A percentile compares a stretch with the other conserved stretches of the same genome.
Conservation (phyloP, 2,329 filamentous ascomycete species). For the Fonsecaea erecta region DNA sequence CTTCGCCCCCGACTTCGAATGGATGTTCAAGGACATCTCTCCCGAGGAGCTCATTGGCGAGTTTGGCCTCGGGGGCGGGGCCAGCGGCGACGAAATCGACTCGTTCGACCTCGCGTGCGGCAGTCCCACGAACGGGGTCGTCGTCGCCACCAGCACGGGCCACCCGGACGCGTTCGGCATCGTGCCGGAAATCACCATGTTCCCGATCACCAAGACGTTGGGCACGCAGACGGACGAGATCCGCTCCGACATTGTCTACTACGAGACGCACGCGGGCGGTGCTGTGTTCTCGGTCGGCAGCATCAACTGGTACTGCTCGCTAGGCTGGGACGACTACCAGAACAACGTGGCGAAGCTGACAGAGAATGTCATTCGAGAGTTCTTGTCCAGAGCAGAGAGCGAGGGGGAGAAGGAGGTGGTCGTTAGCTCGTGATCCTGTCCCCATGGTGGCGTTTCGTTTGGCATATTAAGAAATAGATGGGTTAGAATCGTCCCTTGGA, state of each 20-base stretch:
- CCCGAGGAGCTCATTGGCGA: constrained; percentile 36
- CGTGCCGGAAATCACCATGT: constrained; percentile 27
- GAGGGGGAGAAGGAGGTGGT: not conserved
- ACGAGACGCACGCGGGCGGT: constrained; percentile 36
- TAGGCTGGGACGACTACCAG: constrained; percentile 39
- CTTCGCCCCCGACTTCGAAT: constrained; percentile 28
- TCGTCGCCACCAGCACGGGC: constrained; percentile 38
- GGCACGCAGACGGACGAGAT: constrained; percentile 36
- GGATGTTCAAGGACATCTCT: constrained; percentile 36
- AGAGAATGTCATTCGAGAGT: constrained; percentile 37
- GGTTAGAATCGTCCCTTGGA: not conserved
- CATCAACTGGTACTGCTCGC: constrained; percentile 40
- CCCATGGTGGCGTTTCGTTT: not conserved
- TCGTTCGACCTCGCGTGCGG: constrained; percentile 42
- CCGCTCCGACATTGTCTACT: constrained; percentile 38
- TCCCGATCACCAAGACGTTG: constrained; percentile 37
- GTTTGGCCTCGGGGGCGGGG: constrained; percentile 41
- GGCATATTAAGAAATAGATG: not conserved
- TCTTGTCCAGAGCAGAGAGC: constrained; percentile 23
- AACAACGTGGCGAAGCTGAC: constrained; percentile 40
- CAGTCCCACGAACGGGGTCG: constrained; percentile 40
- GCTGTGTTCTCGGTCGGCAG: constrained; percentile 40
- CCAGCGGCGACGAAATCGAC: constrained; percentile 46
- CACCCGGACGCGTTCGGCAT: constrained; percentile 36
- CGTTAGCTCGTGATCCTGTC: not conserved